phyloP scores from a whole-genome alignment of 257 asterid species.

The Solanum gandarillasii region DNA sequence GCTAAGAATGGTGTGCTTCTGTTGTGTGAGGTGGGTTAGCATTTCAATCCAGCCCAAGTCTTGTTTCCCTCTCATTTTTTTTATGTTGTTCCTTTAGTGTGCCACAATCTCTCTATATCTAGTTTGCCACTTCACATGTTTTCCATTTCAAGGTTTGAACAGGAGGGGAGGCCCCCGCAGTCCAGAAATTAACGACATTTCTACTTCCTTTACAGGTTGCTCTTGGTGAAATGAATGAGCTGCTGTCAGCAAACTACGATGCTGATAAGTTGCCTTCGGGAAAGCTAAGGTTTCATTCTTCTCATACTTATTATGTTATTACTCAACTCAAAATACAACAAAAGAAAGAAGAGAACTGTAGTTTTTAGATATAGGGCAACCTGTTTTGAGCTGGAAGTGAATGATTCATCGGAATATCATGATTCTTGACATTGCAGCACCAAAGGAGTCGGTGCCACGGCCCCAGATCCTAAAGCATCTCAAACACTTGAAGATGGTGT shows the following conservation, averaged over 20 bases:
- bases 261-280: conserved; percentile 79
- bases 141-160: neutral
- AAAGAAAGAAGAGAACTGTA: neutral
- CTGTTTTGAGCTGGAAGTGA: neutral
- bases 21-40: conserved; percentile 57
- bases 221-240: conserved; percentile 90
- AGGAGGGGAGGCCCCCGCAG: neutral
- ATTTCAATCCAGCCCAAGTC: neutral
- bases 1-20: conserved; percentile 66
- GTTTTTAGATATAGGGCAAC: neutral
- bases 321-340: neutral
- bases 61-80: neutral
- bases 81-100: neutral
- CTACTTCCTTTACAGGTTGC: conserved; percentile 61
- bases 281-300: conserved; percentile 58
- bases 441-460: conserved; percentile 88
- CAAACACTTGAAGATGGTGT: conserved; percentile 61
- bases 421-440: conserved; percentile 37
- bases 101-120: neutral
- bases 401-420: neutral
- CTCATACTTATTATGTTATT: neutral
- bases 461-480: conserved; percentile 57
- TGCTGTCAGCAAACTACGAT: conserved; percentile 34
- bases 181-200: neutral
- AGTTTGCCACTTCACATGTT: neutral